These are phyloP conservation scores for Rosa persica DNA, from an alignment of 306 rosid genomes.

Conservation along the genomic window DNA sequence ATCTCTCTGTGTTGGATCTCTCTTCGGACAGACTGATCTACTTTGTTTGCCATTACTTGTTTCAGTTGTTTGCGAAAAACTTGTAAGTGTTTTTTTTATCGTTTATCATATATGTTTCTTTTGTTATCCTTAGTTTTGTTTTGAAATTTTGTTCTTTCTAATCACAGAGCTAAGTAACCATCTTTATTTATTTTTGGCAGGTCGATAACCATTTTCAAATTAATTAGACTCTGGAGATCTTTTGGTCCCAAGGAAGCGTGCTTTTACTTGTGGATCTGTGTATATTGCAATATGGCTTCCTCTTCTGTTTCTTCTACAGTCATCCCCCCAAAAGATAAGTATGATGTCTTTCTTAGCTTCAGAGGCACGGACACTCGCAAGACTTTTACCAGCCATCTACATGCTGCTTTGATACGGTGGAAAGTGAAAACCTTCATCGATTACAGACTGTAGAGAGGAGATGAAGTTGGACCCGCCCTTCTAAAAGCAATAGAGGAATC, in stretches of 20 bases:
- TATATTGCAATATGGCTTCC: neutral
- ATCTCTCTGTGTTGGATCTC: too few relatives aligned
- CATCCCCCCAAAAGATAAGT: neutral
- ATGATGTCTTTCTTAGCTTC: neutral
- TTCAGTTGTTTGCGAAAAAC: too few relatives aligned
- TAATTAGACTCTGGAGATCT: too few relatives aligned
- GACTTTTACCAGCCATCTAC: neutral
- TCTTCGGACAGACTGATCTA: too few relatives aligned
- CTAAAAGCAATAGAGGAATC: slow-evolving; percentile 5
- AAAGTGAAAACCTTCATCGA: slow-evolving; percentile 8
- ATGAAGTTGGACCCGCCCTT: neutral
- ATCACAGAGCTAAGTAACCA: neutral
- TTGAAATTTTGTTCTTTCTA: neutral
- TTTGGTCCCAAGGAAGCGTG: neutral
- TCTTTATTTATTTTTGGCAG: neutral
- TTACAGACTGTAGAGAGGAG: slow-evolving; percentile 12
- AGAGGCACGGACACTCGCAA: neutral
- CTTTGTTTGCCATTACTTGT: too few relatives aligned
- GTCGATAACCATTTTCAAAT: neutral
- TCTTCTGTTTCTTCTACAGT: neutral
- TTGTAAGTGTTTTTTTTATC: too few relatives aligned
- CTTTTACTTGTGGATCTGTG: neutral
- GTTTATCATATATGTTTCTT: too few relatives aligned
- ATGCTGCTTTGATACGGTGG: neutral
- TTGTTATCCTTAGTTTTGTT: neutral